These are phyloP conservation scores for Phoma sp. DNA, from an alignment of 2,329 filamentous ascomycete genomes.

Conservation along the genomic window DNA sequence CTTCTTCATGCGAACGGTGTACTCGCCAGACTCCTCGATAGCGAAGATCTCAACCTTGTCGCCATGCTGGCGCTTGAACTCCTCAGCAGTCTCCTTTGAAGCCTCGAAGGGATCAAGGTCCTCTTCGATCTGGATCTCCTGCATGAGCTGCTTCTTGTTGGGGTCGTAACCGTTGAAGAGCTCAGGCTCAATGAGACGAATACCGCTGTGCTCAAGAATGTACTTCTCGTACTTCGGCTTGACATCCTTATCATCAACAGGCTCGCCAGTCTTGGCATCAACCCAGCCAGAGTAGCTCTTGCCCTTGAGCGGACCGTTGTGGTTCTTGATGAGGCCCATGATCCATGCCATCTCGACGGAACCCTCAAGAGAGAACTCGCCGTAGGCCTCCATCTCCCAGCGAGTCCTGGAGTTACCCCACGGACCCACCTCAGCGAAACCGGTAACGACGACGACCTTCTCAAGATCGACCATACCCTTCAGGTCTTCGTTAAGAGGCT, in stretches of 20 bases:
- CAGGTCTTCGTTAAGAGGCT: conserved; percentile 84
- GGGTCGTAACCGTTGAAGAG: conserved; percentile 97
- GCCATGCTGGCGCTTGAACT: conserved; percentile 96
- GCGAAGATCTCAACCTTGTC: conserved; percentile 98
- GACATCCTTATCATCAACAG: conserved; percentile 96
- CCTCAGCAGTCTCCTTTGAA: conserved; percentile 94
- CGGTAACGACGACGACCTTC: conserved; percentile 96
- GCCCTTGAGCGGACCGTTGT: conserved; percentile 95
- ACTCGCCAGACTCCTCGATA: conserved; percentile 91
- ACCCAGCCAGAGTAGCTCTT: conserved; percentile 97
- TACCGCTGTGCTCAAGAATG: conserved; percentile 95
- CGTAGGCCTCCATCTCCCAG: conserved; percentile 99
- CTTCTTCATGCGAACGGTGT: conserved; percentile 92
- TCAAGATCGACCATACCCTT: conserved; percentile 99
- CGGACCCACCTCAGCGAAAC: conserved; percentile 93
- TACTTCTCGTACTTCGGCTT: conserved; percentile 97
- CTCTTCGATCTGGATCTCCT: conserved; percentile 96
- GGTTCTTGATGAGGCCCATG: conserved; percentile 99
- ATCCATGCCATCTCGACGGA: conserved; percentile 99
- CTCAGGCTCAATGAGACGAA: conserved; percentile 96
- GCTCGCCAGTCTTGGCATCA: conserved; percentile 90
- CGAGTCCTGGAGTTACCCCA: conserved; percentile 98
- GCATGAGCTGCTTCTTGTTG: conserved; percentile 96
- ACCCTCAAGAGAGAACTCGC: conserved; percentile 95
- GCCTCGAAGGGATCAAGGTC: conserved; percentile 97